Conservation (phyloP, 163 green algal species). For the Scenedesmus sp. region DNA sequence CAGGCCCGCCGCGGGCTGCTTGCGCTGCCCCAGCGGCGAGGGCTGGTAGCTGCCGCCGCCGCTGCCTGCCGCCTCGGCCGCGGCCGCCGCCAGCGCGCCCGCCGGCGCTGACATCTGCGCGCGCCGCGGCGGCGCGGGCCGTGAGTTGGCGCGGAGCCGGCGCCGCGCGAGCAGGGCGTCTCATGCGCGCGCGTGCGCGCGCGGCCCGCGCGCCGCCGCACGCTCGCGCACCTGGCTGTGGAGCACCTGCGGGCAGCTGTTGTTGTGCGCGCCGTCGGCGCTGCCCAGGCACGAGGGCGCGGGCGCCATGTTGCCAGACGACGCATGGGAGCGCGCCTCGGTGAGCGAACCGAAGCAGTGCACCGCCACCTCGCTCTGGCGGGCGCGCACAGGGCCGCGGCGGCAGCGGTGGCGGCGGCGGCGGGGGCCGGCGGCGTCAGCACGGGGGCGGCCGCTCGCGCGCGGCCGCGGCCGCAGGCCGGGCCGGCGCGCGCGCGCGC, state of each 20-base stretch:
- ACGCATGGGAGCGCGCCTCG: constrained; percentile 24
- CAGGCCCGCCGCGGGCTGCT: constrained; percentile 8
- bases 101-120: constrained; percentile 30
- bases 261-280: constrained; percentile 38
- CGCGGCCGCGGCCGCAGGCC: too few relatives aligned
- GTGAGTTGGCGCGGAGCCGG: too few relatives aligned
- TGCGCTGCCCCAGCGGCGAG: constrained; percentile 12
- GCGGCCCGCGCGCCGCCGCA: not conserved
- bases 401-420: not conserved
- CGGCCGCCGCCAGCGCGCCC: constrained; percentile 26
- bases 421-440: not conserved
- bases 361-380: constrained; percentile 42
- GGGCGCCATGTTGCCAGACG: constrained; percentile 41
- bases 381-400: not conserved
- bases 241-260: constrained; percentile 44
- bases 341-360: constrained; percentile 21
- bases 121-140: not conserved
- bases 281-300: not conserved
- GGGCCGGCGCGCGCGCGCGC: not conserved
- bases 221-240: constrained; percentile 29
- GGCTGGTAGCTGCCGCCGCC: constrained; percentile 15
- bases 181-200: not conserved
- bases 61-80: not conserved
- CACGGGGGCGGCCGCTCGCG: not conserved
- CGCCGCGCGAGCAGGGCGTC: not conserved